phyloP scores from a whole-genome alignment of 2,329 filamentous ascomycete genomes.

The Botrytis squamosa region DNA sequence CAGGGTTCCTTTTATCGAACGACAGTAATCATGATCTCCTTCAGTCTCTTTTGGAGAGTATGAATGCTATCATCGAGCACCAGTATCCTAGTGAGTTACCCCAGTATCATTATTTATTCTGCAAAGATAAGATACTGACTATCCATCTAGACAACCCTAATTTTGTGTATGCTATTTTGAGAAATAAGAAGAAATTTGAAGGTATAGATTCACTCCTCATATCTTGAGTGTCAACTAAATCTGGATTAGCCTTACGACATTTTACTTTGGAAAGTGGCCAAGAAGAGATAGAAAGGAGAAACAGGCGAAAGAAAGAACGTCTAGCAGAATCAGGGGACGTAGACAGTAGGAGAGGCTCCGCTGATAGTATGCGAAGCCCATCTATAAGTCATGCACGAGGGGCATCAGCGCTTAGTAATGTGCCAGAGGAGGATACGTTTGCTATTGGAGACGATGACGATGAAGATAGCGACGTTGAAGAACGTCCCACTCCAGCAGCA shows the following conservation, averaged over 20 bases:
- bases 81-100: slow-evolving; percentile 67
- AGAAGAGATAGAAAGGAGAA: slow-evolving; percentile 82
- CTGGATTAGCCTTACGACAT: slow-evolving; percentile 60
- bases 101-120: not conserved
- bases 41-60: slow-evolving; percentile 78
- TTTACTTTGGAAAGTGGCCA: slow-evolving; percentile 92
- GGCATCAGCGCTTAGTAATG: slow-evolving; percentile 61
- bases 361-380: slow-evolving; percentile 67
- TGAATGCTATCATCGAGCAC: slow-evolving; percentile 88
- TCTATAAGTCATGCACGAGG: slow-evolving; percentile 51
- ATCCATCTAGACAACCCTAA: slow-evolving; percentile 64
- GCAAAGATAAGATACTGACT: not conserved
- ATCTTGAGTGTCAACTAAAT: slow-evolving; percentile 15
- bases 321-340: slow-evolving; percentile 51
- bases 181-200: slow-evolving; percentile 80
- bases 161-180: slow-evolving; percentile 75
- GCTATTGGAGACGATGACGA: slow-evolving; percentile 83
- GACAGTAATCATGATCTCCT: slow-evolving; percentile 85
- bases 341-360: slow-evolving; percentile 54
- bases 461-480: slow-evolving; percentile 50
- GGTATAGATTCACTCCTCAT: slow-evolving; percentile 26
- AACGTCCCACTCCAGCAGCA: slow-evolving; percentile 56
- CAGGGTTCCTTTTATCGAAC: slow-evolving; percentile 87
- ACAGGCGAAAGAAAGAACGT: slow-evolving; percentile 65
- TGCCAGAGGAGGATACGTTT: slow-evolving; percentile 81